Base-by-base conservation (phyloP, 805 yeast genomes). In the Brettanomyces naardenensis region DNA sequence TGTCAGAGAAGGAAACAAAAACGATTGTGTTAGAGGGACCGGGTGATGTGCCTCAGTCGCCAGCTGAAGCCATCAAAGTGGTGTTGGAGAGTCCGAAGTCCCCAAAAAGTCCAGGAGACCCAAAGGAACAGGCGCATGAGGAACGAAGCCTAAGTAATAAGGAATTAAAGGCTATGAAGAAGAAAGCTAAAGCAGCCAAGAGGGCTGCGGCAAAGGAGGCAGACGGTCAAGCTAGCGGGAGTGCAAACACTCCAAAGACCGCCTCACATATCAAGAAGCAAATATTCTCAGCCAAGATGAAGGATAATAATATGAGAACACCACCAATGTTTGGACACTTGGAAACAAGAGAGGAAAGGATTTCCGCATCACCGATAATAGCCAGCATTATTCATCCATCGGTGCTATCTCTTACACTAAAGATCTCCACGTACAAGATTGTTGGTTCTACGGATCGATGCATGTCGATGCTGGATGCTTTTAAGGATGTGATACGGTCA, bases 371-470 rank as follows among this genome's bases (percentile, higher is more conserved):
- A 42, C 78, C 73, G 18, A 66, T 69, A 6, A 68, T 76, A 19
- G 72, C 79, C 5, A 75, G 80, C 41, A 72, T 84, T 35, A 85
- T 90, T 17, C 98, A 92, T 60, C 97, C 97, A 0, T 75, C 85
- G 1, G 79, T 90, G 31, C 65, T 87, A 36, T 69, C 86, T 19
- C 65, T 92, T 44, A 80, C 95, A 1, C 75, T 86, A 41, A 82
- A 85, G 48, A 77, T 80, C 48, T 80, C 95, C 11, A 78, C 87
- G 31, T 90, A 86, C 58, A 75, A 81, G 46, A 76, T 90, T 28
- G 92, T 89, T 6, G 98, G 98, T 0, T 87, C 97, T 0, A 82
- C 81, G 3, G 80, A 85, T 20, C 73, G 98, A 49, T 84, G 95
- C 59, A 68, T 69, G 44, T 81, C 86, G 14, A 86, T 90, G 92